Base-by-base conservation (phyloP, 257 asterid genomes). In the Fraxinus anomala region DNA sequence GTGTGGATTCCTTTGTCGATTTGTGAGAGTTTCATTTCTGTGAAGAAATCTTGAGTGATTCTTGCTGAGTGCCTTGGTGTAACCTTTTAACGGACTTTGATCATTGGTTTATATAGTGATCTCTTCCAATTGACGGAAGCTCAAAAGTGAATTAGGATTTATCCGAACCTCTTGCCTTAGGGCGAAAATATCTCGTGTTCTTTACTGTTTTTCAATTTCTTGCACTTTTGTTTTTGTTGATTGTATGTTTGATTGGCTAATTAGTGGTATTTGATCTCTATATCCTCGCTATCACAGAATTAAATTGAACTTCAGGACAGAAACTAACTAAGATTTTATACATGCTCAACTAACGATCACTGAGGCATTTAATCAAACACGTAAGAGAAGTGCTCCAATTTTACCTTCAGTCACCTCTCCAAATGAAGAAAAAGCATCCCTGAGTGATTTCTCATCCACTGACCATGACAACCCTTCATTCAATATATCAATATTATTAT, bases 401-500 rank as follows among this genome's bases (percentile, higher is more conserved):
- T 67, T 78, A 87, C 90, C 90, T 84, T 87, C 90, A 21, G 87
- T 77, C 12, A 87, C 87, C 31, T 82, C 75, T 14, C 90, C 90
- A 39, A 77, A 87, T 0, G 85, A 70, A 68, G 90, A 84, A 56
- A 87, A 87, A 6, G 88, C 85, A 26, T 84, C 90, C 74, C 59
- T 68, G 1, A 87, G 75, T 21, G 85, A 76, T 72, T 83, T 87
- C 82, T 87, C 90, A 61, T 84, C 85, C 14, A 76, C 85, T 10
- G 88, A 80, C 90, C 88, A 82, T 33, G 90, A 87, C 67, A 87
- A 80, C 47, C 90, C 90, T 87, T 34, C 54, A 59, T 47, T 21
- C 1, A 68, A 16, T 4, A 16, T 14, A 21, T 30, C 67, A 59
- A 8, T 4, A 59, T 59, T 21, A 59, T 59, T n/a, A 59, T 59